Evolutionary conservation across 192 early-diverging fungal species (phyloP), one percentile per base, ranked within the genome.

Genomic region (Coemansia sp.): DNA sequence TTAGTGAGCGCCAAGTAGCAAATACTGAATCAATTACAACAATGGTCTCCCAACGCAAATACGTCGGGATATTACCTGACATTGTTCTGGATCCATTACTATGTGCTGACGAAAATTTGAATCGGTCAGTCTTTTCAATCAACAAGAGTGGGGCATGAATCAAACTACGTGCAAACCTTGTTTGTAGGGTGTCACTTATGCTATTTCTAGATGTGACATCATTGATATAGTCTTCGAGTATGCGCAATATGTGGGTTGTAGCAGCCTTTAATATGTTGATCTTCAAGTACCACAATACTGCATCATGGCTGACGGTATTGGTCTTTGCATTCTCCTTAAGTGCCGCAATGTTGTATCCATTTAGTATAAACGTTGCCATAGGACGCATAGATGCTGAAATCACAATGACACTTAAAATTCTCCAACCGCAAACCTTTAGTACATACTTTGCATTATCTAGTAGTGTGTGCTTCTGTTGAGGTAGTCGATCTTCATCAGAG

Each of bases 281-380:
- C 16, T 15, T 33, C 15, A 70, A 11, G 20, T 70, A 70, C 20
- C 47, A 22, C 27, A 68, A 15, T 12, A 68, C 38, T 22, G 51
- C 67, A n/a, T 68, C 34, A 43, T 57, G 40, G 20, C 62, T 62
- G 2, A 43, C 12, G 42, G 15, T 43, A 4, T 43, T 43, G 42
- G 13, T 5, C 13, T 43, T 43, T 13, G 54, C 54, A 18, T 57
- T 57, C 1, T 10, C 27, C 10, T 22, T 29, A 5, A 57, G 24
- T 6, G n/a, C 7, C 3, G 12, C 63, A 36, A 78, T 54, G 13
- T 72, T 63, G 51, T 73, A 69, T 2, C 76, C 71, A 40, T 78
- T 63, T 34, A 78, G 65, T 15, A 78, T 33, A 54, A 73, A 78
- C 18, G 54, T 61, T 9, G 47, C 46, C 1, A 78, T 52, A 5